Evolutionary conservation across 2,329 filamentous ascomycete species (phyloP), one percentile per base, ranked within the genome.

Genomic region (Fusarium sp.): DNA sequence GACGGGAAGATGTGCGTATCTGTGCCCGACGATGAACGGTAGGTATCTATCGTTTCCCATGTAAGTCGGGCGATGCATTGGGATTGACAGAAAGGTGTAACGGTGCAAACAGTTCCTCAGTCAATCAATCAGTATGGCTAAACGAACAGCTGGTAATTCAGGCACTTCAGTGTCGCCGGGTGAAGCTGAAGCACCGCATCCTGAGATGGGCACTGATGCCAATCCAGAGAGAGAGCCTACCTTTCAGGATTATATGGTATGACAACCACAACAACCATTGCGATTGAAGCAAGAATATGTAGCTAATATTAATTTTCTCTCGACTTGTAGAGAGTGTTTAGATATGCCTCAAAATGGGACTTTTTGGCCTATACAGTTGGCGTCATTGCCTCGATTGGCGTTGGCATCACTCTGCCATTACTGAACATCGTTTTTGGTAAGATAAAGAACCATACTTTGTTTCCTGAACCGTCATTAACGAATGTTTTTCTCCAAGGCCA

Each of bases 381-480:
- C 15, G 17, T 40, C n/a, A 14, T 23, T 7, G 60, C 53, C 30
- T 58, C 53, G 10, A 63, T 59, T 1, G 60, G 53, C 9, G 63
- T 42, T 7, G 59, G 63, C 15, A 50, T 63, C 3, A 75, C 73
- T n/a, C 58, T 81, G 57, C 77, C 81, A 5, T 63, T 82, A 56
- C 76, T 81, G 44, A 79, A 79, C 44, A 70, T 82, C 2, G 75
- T 82, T 0, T 79, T 82, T 45, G 81, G 81, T 68, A 62, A 32
- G 48, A 32, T 3, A 6, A 42, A 27, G 18, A 2, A 14, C 1
- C 2, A 33, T 3, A 13, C 3, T 5, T 0, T 5, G 23, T 5
- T 15, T 10, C 2, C 2, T 17, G 1, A 4, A 7, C 27, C 11
- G 3, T 7, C 13, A 2, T 13, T 48, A n/a, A 57, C 9, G 14